Evolutionary conservation across 2,329 filamentous ascomycete genomes (phyloP), one percentile per base, ranked within the genome.

Genomic region (Juglanconis sp.): DNA sequence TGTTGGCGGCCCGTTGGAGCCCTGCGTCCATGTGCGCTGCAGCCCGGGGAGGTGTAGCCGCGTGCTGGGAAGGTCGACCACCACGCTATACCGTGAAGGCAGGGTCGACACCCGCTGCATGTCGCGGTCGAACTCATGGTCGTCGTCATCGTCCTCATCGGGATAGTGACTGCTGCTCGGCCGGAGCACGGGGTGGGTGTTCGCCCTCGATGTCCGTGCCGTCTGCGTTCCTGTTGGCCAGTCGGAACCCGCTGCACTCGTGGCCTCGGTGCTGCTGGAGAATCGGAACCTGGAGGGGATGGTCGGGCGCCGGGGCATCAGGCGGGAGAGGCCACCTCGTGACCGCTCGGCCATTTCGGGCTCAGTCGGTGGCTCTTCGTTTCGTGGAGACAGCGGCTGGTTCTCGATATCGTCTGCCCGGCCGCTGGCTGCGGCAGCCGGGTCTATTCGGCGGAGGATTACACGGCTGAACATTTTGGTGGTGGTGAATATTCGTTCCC

Each of bases 61-160:
- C 32, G 76, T 76, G 35, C 74, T 74, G 10, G 79, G 74, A 31
- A 80, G 65, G n/a, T 58, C 58, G 31, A 56, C 48, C 13, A 54
- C 56, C 31, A 61, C 56, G 42, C 61, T 63, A 15, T 61, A 63
- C 6, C 61, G 48, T 35, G 70, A 68, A n/a, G 73, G 71, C 57
- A 75, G 66, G 4, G 71, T 70, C 3, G 78, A 66, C 17, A 71
- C 68, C 53, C 78, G 74, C 3, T 72, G 71, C 2, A 80, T 78
- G 1, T 78, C 77, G 66, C 85, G 85, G 38, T 80, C 79, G 24
- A 75, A 79, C 51, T 78, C 73, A 17, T 67, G 61, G 32, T 71
- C 72, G 30, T 69, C 70, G 49, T 65, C 60, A 15, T 63, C 60
- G 59, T 59, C 53, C 40, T 64, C 65, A 52, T 56, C 60, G 31